These are phyloP conservation scores for Fusarium fracticaudum DNA, from an alignment of 2,329 filamentous ascomycete species.

Conservation along the genomic window DNA sequence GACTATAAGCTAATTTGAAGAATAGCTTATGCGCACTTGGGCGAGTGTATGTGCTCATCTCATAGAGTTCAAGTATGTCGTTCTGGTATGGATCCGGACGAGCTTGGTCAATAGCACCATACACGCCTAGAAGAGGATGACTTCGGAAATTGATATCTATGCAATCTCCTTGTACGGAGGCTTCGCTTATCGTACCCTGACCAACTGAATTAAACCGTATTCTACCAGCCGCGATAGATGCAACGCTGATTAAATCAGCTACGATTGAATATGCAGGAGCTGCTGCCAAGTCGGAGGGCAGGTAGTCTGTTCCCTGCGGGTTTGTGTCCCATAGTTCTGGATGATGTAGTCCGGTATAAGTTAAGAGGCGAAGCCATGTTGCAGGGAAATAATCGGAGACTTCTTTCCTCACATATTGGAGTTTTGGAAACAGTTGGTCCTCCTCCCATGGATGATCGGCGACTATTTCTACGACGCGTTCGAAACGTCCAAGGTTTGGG, in stretches of 20 bases:
- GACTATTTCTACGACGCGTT: too few species aligned
- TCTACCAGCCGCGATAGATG: not conserved
- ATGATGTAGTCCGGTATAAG: not conserved
- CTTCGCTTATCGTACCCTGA: not conserved
- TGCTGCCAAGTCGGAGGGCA: not conserved
- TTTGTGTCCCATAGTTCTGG: not conserved
- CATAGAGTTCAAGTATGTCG: too few species aligned
- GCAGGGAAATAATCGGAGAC: not conserved
- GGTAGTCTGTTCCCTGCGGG: not conserved
- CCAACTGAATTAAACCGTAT: not conserved
- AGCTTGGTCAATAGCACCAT: not conserved
- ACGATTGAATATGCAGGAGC: not conserved
- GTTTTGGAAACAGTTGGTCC: not conserved
- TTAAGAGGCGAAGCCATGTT: not conserved
- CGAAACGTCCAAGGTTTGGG: too few species aligned
- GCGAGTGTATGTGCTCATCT: too few species aligned
- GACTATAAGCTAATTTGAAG: too few species aligned
- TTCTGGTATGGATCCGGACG: too few species aligned
- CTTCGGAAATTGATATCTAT: not conserved
- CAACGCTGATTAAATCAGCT: not conserved
- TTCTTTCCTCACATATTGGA: not conserved
- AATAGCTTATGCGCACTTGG: too few species aligned
- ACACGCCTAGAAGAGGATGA: not conserved
- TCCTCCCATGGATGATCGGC: too few species aligned
- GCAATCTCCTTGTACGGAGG: not conserved